Conservation (phyloP, 2,329 filamentous ascomycete genomes). For the Botryotinia calthae region DNA sequence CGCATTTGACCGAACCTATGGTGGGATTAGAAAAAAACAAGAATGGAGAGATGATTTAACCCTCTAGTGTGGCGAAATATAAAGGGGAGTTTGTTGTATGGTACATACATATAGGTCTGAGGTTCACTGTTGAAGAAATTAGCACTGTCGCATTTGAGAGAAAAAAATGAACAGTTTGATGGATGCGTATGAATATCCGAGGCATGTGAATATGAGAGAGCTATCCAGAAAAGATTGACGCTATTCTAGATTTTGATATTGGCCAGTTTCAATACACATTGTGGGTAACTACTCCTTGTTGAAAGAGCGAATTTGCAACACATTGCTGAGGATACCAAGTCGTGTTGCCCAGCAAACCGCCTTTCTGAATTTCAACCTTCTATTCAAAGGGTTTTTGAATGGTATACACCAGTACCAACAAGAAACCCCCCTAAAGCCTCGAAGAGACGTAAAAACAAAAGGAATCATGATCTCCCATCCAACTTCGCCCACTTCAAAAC, state of each 20-base stretch:
- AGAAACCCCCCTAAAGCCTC: background rate
- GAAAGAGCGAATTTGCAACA: background rate
- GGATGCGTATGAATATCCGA: background rate
- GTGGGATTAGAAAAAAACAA: constrained; percentile 46
- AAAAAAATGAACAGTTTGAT: too few species aligned
- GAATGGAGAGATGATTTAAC: background rate
- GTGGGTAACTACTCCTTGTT: background rate
- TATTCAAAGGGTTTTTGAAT: background rate
- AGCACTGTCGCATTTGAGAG: background rate
- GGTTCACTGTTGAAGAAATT: constrained; percentile 10
- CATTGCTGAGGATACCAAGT: background rate
- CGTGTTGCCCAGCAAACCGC: background rate
- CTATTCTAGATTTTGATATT: background rate
- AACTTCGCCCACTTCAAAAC: background rate
- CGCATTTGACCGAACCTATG: constrained; percentile 94
- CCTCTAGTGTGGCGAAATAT: background rate
- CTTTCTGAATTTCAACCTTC: background rate
- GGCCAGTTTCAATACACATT: background rate
- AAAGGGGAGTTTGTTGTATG: background rate
- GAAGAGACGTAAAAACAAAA: background rate
- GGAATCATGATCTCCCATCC: too few species aligned
- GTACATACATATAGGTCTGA: constrained; percentile 20
- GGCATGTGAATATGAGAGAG: background rate
- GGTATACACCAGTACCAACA: background rate
- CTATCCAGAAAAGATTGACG: background rate